Base-by-base conservation (phyloP, 2,329 filamentous ascomycete genomes). In the Exophiala viscosa region DNA sequence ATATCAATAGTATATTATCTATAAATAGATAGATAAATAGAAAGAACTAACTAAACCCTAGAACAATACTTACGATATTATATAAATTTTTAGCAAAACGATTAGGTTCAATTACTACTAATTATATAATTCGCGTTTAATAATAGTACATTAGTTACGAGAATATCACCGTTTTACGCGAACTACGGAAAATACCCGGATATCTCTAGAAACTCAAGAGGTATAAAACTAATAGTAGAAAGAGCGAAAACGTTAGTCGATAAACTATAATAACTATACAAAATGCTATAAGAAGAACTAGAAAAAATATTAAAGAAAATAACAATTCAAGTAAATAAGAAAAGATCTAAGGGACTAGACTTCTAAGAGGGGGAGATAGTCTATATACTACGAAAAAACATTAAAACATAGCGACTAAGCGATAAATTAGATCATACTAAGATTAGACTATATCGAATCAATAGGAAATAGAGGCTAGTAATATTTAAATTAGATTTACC, bases 1-100 rank as follows among this genome's bases (percentile, higher is more conserved):
- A 23, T 59, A 28, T 48, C 9, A 3, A 48, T 15, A 40, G 14
- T 20, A 11, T 58, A 49, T 28, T 46, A 59, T 31, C 38, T 35
- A 40, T 48, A 59, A 43, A 54, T 34, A 10, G 23, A 55, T 45
- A 33, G 45, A 20, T 52, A 53, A 45, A 60, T 35, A 23, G 34
- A 58, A 55, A 33, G 36, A 1, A 58, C 45, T 45, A 61, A 60
- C 23, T 56, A 56, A 40, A 55, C 40, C 10, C 9, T 58, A 17
- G 14, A 60, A 49, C 35, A 51, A 42, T 60, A 60, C 20, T 44
- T 60, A 40, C 11, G 41, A 20, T 36, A 31, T 3, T 60, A 60
- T 45, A 41, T 56, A 41, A 58, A 60, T 39, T 50, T 54, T 47
- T 4, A 40, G 20, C 55, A 59, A 50, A 23, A 52, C 45, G 50